Percentiles rank a stretch among this genome's conserved stretches.
phyloP scores from a whole-genome alignment of 441 rosid genomes.

The Populus tomentosa region DNA sequence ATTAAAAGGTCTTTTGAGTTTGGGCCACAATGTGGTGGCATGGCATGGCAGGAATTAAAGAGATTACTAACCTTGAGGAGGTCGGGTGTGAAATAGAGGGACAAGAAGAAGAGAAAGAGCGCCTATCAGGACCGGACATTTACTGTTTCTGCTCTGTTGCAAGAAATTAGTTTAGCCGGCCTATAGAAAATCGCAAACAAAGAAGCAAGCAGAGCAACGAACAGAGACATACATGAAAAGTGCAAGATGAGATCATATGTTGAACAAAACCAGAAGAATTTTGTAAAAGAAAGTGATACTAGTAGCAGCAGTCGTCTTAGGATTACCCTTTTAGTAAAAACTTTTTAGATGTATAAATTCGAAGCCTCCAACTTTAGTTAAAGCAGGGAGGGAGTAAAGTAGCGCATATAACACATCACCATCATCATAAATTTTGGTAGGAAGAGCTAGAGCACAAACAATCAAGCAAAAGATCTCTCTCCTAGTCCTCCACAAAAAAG shows the following conservation, averaged over 20 bases:
- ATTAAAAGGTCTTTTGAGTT: conserved; percentile 1
- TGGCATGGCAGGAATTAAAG: background rate
- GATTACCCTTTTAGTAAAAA: background rate
- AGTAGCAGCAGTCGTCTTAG: background rate
- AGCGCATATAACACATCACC: background rate
- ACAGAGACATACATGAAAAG: background rate
- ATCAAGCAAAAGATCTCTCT: background rate
- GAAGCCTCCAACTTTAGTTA: background rate
- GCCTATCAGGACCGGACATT: background rate
- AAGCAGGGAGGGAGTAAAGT: background rate
- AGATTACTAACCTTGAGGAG: background rate
- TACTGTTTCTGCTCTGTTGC: background rate
- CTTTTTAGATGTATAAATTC: background rate
- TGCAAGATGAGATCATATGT: background rate
- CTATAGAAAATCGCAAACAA: background rate
- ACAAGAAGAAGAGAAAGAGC: background rate
- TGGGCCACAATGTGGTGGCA: conserved; percentile 11
- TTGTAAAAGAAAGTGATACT: background rate
- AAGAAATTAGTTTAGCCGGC: background rate
- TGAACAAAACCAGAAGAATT: background rate
- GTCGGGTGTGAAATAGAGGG: background rate
- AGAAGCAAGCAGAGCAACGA: background rate
- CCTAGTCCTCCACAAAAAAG: background rate
- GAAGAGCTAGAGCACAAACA: background rate
- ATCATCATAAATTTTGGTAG: background rate